These are phyloP conservation scores for Pseudonectria foliicola DNA, from an alignment of 2,329 filamentous ascomycete species.

Conservation along the genomic window DNA sequence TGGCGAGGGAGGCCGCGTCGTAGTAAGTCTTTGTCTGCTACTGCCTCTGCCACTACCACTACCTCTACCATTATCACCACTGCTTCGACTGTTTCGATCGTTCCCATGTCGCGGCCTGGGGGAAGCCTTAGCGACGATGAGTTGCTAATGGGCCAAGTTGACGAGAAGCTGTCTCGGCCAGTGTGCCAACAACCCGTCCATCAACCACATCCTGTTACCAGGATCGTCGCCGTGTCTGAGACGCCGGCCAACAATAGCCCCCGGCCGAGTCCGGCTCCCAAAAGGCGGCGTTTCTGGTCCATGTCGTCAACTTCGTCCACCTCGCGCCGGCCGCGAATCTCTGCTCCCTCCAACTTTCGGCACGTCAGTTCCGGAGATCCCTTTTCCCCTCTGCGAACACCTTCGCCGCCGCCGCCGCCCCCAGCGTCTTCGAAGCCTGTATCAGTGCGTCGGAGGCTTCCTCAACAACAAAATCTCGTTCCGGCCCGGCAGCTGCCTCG, in stretches of 20 bases:
- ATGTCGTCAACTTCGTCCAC: slow-evolving; percentile 36
- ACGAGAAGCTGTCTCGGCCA: slow-evolving; percentile 21
- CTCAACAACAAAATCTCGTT: slow-evolving; percentile 15
- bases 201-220: slow-evolving; percentile 17
- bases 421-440: slow-evolving; percentile 5
- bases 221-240: slow-evolving; percentile 17
- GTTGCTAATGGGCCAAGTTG: slow-evolving; percentile 26
- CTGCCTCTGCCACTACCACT: too few relatives aligned
- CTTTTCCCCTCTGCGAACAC: slow-evolving; percentile 30
- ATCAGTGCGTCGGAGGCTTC: slow-evolving; percentile 12
- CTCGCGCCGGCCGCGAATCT: slow-evolving; percentile 49
- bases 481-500: slow-evolving; percentile 18
- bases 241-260: slow-evolving; percentile 19
- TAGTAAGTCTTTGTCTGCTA: slow-evolving; percentile 29
- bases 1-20: slow-evolving; percentile 32
- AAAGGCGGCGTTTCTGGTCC: slow-evolving; percentile 40
- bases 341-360: slow-evolving; percentile 52
- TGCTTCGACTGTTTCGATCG: slow-evolving; percentile 2
- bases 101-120: slow-evolving; percentile 20
- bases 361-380: slow-evolving; percentile 43
- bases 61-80: too few relatives aligned
- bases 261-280: slow-evolving; percentile 36
- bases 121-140: slow-evolving; percentile 20
- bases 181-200: slow-evolving; percentile 23
- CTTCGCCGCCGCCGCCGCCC: slow-evolving; percentile 2